These are phyloP conservation scores for Candida bentonensis DNA, from an alignment of 805 yeast species.

Conservation along the genomic window DNA sequence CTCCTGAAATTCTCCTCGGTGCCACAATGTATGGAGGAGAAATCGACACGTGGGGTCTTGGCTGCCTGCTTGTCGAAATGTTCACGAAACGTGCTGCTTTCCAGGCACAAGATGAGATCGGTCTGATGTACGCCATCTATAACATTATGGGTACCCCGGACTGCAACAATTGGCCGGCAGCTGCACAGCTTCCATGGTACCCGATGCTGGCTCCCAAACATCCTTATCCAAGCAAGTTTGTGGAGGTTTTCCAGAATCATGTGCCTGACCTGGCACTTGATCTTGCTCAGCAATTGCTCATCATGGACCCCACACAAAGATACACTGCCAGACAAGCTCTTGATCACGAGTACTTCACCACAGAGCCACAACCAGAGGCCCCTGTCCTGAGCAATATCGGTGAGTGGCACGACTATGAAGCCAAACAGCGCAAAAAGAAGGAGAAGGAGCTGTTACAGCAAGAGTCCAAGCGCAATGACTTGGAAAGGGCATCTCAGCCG, in stretches of 20 bases:
- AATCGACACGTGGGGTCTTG: constrained; percentile 95
- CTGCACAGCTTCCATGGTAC: constrained; percentile 83
- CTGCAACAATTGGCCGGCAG: constrained; percentile 57
- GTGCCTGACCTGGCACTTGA: constrained; percentile 37
- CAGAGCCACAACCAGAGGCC: constrained; percentile 52
- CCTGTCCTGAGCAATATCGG: constrained; percentile 45
- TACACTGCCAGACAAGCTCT: constrained; percentile 59
- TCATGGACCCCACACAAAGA: constrained; percentile 56
- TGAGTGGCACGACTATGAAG: constrained; percentile 97
- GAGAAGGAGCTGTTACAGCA: background rate
- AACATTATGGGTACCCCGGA: constrained; percentile 81
- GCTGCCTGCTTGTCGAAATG: constrained; percentile 76
- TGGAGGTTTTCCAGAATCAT: constrained; percentile 26
- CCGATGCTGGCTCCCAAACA: constrained; percentile 58
- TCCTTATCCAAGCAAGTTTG: constrained; percentile 22
- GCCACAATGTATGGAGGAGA: constrained; percentile 81
- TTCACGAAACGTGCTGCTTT: constrained; percentile 64
- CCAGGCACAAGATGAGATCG: constrained; percentile 80
- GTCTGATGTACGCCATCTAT: constrained; percentile 65
- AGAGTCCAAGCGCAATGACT: too few relatives aligned
- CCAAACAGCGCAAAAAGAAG: constrained; percentile 52
- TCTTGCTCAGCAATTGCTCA: constrained; percentile 48
- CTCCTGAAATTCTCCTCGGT: constrained; percentile 86
- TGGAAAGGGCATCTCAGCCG: too few relatives aligned
- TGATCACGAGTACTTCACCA: constrained; percentile 52